Conservation (phyloP, 2,329 filamentous ascomycete species). For the Fusarium proliferatum region DNA sequence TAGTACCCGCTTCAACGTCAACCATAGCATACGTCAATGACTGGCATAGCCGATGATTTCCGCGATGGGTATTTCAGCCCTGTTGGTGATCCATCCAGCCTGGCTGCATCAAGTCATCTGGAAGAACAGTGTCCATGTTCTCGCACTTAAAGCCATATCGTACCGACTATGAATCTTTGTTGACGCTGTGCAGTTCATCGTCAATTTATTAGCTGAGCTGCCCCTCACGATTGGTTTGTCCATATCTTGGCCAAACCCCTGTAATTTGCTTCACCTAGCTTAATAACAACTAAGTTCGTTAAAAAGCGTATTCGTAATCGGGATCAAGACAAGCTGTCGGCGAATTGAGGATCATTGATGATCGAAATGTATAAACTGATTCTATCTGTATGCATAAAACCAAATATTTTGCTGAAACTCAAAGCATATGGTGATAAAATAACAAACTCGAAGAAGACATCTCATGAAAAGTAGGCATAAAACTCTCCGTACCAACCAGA, state of each 20-base stretch:
- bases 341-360: too few species aligned
- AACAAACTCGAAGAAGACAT: neutral
- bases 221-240: too few species aligned
- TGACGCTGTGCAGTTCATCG: neutral
- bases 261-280: neutral
- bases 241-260: neutral
- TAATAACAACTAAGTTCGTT: neutral
- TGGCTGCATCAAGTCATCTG: too few species aligned
- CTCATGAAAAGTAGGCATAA: neutral
- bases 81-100: neutral
- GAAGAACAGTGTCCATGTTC: too few species aligned
- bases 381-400: neutral
- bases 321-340: neutral
- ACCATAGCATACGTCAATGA: too few species aligned
- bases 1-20: too few species aligned
- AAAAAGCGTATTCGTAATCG: neutral
- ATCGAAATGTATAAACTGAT: neutral
- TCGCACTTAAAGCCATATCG: neutral
- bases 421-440: neutral
- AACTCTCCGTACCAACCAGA: neutral
- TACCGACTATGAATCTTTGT: neutral
- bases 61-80: neutral
- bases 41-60: constrained; percentile 13
- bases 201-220: neutral
- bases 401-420: neutral